Evolutionary conservation across 2,329 filamentous ascomycete genomes (phyloP).

Genomic region (Fusarium metavorans): DNA sequence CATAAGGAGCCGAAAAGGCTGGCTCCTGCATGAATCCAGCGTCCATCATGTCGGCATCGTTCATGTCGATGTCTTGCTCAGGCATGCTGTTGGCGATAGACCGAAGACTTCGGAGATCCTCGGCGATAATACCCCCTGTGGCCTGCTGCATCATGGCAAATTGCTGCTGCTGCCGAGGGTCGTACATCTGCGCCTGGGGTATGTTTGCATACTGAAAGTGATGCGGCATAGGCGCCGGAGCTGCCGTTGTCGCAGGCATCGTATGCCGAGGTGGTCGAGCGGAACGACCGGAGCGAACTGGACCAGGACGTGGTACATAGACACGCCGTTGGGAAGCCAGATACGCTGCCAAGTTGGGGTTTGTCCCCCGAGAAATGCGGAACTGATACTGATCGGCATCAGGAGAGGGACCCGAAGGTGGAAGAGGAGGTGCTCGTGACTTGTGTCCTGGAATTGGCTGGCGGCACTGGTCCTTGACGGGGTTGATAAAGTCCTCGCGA

Average conservation of each 20-base stretch:
- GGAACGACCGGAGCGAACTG: constrained; percentile 47
- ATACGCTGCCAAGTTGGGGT: constrained; percentile 51
- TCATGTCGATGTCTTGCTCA: constrained; percentile 53
- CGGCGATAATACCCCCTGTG: constrained; percentile 51
- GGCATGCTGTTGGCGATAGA: constrained; percentile 47
- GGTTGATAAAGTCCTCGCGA: constrained; percentile 51
- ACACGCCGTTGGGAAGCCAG: constrained; percentile 52
- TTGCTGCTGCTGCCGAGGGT: constrained; percentile 47
- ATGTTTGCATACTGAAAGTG: constrained; percentile 42
- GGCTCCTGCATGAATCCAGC: constrained; percentile 39
- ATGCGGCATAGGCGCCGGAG: constrained; percentile 33
- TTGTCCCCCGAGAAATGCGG: constrained; percentile 52
- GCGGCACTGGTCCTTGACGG: constrained; percentile 52
- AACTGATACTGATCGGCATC: constrained; percentile 52
- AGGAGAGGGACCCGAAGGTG: constrained; percentile 41
- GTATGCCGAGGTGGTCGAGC: constrained; percentile 45
- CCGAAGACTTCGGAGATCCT: constrained; percentile 52
- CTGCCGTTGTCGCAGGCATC: constrained; percentile 28
- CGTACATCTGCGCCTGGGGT: constrained; percentile 42
- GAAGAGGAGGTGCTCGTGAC: constrained; percentile 38
- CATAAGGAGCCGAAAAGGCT: constrained; percentile 38
- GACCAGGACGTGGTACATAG: constrained; percentile 45
- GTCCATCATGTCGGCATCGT: constrained; percentile 50
- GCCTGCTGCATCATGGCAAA: constrained; percentile 46
- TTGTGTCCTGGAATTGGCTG: constrained; percentile 52